phyloP scores from a whole-genome alignment of 176 grass and related monocot genomes.

The Otatea glauca region DNA sequence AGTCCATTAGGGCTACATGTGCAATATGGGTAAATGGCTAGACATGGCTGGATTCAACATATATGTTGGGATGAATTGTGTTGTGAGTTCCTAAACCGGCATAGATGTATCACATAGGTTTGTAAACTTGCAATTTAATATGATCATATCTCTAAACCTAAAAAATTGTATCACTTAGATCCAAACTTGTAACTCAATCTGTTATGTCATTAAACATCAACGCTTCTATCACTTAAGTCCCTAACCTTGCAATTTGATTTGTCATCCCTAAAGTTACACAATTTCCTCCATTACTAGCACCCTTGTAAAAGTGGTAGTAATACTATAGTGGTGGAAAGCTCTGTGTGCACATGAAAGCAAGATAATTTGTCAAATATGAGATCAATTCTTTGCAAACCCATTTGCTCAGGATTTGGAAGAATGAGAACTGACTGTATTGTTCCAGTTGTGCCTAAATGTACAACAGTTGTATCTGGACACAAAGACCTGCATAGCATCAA shows the following conservation, averaged over 20 bases:
- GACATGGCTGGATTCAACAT: not conserved
- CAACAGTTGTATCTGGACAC: conserved; percentile 1
- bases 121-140: conserved; percentile 22
- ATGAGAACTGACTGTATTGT: not conserved
- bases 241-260: conserved; percentile 22
- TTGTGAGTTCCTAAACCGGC: not conserved
- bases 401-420: not conserved
- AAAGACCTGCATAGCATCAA: not conserved
- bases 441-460: conserved; percentile 8
- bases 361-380: conserved; percentile 4
- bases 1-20: conserved; percentile 11
- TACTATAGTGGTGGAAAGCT: not conserved
- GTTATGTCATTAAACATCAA: conserved; percentile 7
- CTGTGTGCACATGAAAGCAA: not conserved
- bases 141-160: conserved; percentile 19
- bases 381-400: not conserved
- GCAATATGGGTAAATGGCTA: conserved; percentile 5
- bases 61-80: not conserved
- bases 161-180: not conserved
- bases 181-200: not conserved
- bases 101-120: not conserved
- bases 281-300: not conserved
- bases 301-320: not conserved
- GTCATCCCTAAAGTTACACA: conserved; percentile 3
- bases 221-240: not conserved